These are phyloP conservation scores for Aspergillus funiculosus DNA, from an alignment of 495 filamentous ascomycete species.

Conservation along the genomic window DNA sequence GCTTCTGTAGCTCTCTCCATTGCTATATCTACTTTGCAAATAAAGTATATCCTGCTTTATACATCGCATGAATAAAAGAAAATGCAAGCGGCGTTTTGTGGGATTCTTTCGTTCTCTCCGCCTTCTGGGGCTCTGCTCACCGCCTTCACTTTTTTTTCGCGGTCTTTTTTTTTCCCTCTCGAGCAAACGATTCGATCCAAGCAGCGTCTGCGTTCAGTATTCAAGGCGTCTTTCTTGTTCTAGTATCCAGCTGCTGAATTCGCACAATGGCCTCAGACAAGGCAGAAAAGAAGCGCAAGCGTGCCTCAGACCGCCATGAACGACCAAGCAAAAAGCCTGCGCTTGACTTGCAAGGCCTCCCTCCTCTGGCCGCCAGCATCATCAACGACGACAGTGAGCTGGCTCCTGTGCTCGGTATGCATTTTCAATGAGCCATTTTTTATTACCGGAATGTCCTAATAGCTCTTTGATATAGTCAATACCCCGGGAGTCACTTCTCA, in stretches of 20 bases:
- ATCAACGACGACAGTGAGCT: constrained; percentile 52
- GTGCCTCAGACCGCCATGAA: constrained; percentile 48
- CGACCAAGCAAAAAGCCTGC: constrained; percentile 60
- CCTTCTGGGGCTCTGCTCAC: constrained; percentile 15
- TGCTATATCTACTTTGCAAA: neutral
- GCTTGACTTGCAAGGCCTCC: constrained; percentile 40
- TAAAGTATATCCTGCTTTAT: neutral
- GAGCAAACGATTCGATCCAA: neutral
- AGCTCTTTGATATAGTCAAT: constrained; percentile 43
- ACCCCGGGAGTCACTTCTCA: constrained; percentile 61
- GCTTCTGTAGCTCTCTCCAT: too few relatives aligned
- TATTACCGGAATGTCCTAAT: neutral
- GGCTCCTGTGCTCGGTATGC: constrained; percentile 62
- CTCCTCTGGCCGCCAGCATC: constrained; percentile 50
- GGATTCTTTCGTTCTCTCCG: constrained; percentile 11
- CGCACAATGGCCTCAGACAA: constrained; percentile 46
- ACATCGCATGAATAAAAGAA: too few relatives aligned
- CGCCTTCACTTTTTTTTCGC: constrained; percentile 23
- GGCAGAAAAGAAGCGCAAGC: constrained; percentile 70
- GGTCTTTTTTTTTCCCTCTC: constrained; percentile 19
- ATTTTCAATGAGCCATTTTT: neutral
- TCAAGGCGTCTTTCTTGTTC: neutral
- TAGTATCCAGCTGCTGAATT: neutral
- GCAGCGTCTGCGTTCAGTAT: neutral
- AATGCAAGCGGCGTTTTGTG: too few relatives aligned